Base-by-base conservation (phyloP, 306 rosid genomes). In the Datisca glomerata region DNA sequence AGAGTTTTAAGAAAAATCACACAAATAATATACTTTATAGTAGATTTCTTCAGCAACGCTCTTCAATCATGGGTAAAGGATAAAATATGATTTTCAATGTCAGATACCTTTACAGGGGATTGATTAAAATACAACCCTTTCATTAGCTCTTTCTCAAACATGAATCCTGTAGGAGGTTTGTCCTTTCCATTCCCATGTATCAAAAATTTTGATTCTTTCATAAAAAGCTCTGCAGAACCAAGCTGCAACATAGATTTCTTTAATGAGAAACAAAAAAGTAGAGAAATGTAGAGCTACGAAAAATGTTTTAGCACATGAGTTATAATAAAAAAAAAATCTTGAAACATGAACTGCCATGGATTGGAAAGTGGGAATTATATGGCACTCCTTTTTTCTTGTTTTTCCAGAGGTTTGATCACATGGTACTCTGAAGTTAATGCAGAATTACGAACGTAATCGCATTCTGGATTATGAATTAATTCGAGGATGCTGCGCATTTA, bases 141-240 rank as follows among this genome's bases (percentile, higher is more conserved):
- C 92, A 78, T 84, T 68, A 72, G 93, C 68, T 91, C 98, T 73
- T 91, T 91, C 84, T 78, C 98, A 61, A 91, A 84, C 96, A 91
- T 91, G 62, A 91, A 84, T 64, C 86, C 98, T 4, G 96, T 91
- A 14, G 98, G 94, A 49, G 78, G 72, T 60, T 84, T 58, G 41
- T 78, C 94, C 57, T 77, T 71, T 46, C 98, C 98, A 62, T 78
- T 84, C 49, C 86, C 96, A 49, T 80, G 74, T 45, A 78, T 80
- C 74, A 91, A 56, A 73, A 72, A 75, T 64, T 84, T 84, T 0
- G 98, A 91, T 42, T 75, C 86, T 64, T 78, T 66, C 80, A 84
- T 78, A 57, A 91, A 91, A 23, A 39, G 70, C 58, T 84, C 98
- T 37, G 83, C 80, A 11, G 92, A 70, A 40, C 98, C 98, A 55